These are phyloP conservation scores for Phytophthora colocasiae DNA, from an alignment of 352 stramenopile species.

Conservation along the genomic window DNA sequence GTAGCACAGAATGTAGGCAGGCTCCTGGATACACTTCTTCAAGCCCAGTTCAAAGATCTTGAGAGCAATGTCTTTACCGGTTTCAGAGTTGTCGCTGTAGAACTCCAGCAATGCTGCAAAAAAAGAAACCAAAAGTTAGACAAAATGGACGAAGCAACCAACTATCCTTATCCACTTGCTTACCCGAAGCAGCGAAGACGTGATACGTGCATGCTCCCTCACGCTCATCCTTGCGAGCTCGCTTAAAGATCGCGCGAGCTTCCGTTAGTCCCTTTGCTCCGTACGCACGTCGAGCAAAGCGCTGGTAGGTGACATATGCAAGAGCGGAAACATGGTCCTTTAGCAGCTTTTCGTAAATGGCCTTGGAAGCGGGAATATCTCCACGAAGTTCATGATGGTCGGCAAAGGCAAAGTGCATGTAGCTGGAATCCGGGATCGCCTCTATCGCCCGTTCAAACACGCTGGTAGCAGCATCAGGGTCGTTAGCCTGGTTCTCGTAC, in stretches of 20 bases:
- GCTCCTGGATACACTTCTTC: constrained; percentile 90
- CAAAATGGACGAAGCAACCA: too few species aligned
- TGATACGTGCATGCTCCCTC: constrained; percentile 86
- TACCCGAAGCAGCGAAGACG: constrained; percentile 85
- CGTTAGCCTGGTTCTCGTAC: constrained; percentile 82
- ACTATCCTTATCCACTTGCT: background rate
- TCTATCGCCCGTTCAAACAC: constrained; percentile 82
- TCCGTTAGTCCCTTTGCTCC: constrained; percentile 79
- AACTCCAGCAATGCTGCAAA: constrained; percentile 81
- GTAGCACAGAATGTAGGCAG: constrained; percentile 86
- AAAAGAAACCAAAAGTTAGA: constrained; percentile 10
- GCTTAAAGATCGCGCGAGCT: constrained; percentile 84
- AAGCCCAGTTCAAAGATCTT: constrained; percentile 91
- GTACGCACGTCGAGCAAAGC: constrained; percentile 81
- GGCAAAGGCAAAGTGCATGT: constrained; percentile 79
- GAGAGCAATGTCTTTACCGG: constrained; percentile 85
- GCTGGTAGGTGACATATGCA: constrained; percentile 87
- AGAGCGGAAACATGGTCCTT: constrained; percentile 79
- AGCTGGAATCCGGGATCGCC: constrained; percentile 83
- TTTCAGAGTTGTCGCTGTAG: constrained; percentile 85
- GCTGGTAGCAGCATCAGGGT: constrained; percentile 65
- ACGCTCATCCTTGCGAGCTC: constrained; percentile 81
- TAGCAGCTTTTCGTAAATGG: constrained; percentile 84
- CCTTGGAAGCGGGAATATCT: constrained; percentile 67
- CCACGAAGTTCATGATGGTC: constrained; percentile 84